Percentiles rank a stretch among this genome's conserved stretches.
These are phyloP conservation scores for Plectranthus barbatus DNA, from an alignment of 257 asterid species.

Conservation along the genomic window DNA sequence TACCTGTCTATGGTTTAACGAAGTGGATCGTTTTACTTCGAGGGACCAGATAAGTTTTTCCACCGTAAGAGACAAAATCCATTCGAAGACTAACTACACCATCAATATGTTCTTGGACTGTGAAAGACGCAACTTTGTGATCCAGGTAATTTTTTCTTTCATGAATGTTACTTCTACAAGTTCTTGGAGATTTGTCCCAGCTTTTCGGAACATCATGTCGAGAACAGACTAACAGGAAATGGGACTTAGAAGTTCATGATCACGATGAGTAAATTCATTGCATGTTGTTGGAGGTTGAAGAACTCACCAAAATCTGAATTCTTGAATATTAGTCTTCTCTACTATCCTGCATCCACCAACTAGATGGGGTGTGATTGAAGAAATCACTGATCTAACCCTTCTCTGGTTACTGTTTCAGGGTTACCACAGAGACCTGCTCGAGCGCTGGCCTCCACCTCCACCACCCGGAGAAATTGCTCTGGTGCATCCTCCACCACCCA, in stretches of 20 bases:
- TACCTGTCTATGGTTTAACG: constrained; percentile 93
- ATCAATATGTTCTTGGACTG: constrained; percentile 87
- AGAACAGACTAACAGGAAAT: too few relatives aligned
- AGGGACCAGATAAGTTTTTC: constrained; percentile 94
- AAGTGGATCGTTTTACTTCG: constrained; percentile 89
- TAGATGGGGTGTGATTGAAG: too few relatives aligned
- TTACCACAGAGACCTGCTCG: constrained; percentile 78
- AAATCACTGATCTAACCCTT: too few relatives aligned
- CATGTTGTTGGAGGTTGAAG: not conserved
- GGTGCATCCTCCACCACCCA: constrained; percentile 16
- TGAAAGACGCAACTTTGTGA: constrained; percentile 80
- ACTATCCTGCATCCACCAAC: not conserved
- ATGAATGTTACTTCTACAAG: too few relatives aligned
- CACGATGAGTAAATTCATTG: not conserved
- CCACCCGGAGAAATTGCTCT: constrained; percentile 23
- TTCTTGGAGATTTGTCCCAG: too few relatives aligned
- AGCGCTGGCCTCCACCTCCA: constrained; percentile 45
- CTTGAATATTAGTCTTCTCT: not conserved
- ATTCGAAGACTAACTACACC: constrained; percentile 69
- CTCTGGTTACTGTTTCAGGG: constrained; percentile 37
- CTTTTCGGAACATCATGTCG: too few relatives aligned
- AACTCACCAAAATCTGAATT: not conserved
- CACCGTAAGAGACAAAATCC: constrained; percentile 76
- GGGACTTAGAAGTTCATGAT: not conserved
- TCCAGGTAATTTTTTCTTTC: constrained; percentile 53